Evolutionary conservation across 2,329 filamentous ascomycete species (phyloP).

Genomic region (Fusarium redolens): DNA sequence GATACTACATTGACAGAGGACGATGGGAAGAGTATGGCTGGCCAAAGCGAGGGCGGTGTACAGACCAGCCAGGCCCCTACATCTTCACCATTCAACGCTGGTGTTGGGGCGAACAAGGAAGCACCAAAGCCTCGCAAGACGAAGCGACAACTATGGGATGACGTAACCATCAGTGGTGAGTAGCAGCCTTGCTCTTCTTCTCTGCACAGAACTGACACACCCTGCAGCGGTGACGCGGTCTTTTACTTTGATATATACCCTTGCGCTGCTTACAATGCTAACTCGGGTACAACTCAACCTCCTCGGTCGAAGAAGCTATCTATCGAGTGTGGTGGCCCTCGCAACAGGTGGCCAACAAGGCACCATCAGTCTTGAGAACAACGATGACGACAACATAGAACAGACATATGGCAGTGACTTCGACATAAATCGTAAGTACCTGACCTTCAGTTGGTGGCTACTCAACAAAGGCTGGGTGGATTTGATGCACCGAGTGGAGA

Average conservation of each 20-base stretch:
- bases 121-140: slow-evolving; percentile 71
- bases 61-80: slow-evolving; percentile 82
- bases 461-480: slow-evolving; percentile 90
- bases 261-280: slow-evolving; percentile 88
- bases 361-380: slow-evolving; percentile 90
- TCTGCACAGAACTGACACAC: slow-evolving; percentile 16
- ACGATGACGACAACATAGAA: slow-evolving; percentile 87
- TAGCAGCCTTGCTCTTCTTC: slow-evolving; percentile 26
- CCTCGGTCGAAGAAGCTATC: slow-evolving; percentile 92
- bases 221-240: slow-evolving; percentile 83
- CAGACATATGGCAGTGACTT: slow-evolving; percentile 92
- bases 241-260: slow-evolving; percentile 91
- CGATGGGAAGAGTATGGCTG: slow-evolving; percentile 80
- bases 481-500: slow-evolving; percentile 82
- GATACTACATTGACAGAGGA: slow-evolving; percentile 84
- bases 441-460: slow-evolving; percentile 98
- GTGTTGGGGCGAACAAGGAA: slow-evolving; percentile 50
- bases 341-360: slow-evolving; percentile 79
- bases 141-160: slow-evolving; percentile 96
- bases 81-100: slow-evolving; percentile 60
- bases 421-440: slow-evolving; percentile 92
- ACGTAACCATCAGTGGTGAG: slow-evolving; percentile 94
- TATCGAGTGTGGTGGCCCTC: slow-evolving; percentile 93
- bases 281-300: slow-evolving; percentile 97
- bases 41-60: slow-evolving; percentile 81